These are phyloP conservation scores for Sphaerulina populicola DNA, from an alignment of 2,329 filamentous ascomycete species.

Conservation along the genomic window DNA sequence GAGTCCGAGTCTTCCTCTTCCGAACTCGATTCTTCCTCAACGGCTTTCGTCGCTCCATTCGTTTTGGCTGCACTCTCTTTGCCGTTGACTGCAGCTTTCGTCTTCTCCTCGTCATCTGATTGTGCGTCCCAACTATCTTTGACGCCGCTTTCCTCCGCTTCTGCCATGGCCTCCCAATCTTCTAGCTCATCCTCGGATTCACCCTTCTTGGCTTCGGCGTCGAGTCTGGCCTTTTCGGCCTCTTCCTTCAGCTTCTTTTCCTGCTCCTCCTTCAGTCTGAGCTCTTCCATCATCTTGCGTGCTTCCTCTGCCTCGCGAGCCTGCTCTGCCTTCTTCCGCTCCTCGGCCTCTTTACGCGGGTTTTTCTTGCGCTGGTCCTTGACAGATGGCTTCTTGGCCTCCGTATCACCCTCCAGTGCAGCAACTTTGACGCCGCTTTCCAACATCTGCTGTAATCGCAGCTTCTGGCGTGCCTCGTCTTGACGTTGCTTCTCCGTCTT, in stretches of 20 bases:
- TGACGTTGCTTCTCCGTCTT: constrained; percentile 79
- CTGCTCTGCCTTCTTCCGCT: constrained; percentile 35
- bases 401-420: constrained; percentile 55
- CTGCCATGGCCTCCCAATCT: constrained; percentile 80
- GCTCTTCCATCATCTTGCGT: constrained; percentile 49
- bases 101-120: constrained; percentile 57
- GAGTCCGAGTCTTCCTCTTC: constrained; percentile 41
- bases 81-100: constrained; percentile 32
- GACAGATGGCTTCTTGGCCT: constrained; percentile 74
- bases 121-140: constrained; percentile 96
- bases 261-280: constrained; percentile 49
- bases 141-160: constrained; percentile 62
- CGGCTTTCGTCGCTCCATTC: constrained; percentile 19
- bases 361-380: constrained; percentile 69
- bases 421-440: constrained; percentile 59
- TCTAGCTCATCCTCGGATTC: constrained; percentile 60
- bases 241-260: constrained; percentile 72
- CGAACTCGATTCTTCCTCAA: constrained; percentile 26
- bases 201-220: constrained; percentile 59
- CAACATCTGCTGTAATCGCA: constrained; percentile 77
- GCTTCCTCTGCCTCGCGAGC: constrained; percentile 47
- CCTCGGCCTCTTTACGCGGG: constrained; percentile 53
- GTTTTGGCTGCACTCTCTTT: constrained; percentile 30
- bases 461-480: constrained; percentile 68
- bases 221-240: constrained; percentile 59